Percentiles rank a stretch among this genome's conserved stretches.
Evolutionary conservation across 116 monocot species (phyloP).

Genomic region (Zostera marina): DNA sequence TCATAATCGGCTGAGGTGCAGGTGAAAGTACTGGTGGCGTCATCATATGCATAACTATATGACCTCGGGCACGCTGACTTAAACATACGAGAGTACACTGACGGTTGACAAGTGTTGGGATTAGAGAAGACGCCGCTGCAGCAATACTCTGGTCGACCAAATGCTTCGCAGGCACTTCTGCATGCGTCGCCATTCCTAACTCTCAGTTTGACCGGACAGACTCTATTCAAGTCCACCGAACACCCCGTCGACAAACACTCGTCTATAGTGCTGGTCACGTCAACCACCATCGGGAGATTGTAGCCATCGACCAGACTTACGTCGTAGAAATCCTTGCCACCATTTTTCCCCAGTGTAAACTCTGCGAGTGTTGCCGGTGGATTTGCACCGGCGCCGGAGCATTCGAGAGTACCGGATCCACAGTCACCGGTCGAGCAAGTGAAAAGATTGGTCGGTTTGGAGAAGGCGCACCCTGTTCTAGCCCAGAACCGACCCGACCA

Average conservation of each 20-base stretch:
- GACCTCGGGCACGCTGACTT: slow-evolving; percentile 61
- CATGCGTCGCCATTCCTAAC: slow-evolving; percentile 20
- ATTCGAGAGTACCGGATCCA: slow-evolving; percentile 13
- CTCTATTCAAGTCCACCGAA: slow-evolving; percentile 28
- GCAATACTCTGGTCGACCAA: slow-evolving; percentile 46
- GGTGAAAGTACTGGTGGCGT: slow-evolving; percentile 61
- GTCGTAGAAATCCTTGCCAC: slow-evolving; percentile 69
- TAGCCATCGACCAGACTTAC: slow-evolving; percentile 90
- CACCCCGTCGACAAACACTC: slow-evolving; percentile 40
- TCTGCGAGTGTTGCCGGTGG: slow-evolving; percentile 33
- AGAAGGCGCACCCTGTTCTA: slow-evolving; percentile 25
- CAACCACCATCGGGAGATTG: slow-evolving; percentile 42
- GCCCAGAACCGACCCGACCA: slow-evolving; percentile 50
- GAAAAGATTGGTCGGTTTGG: slow-evolving; percentile 4
- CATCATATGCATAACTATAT: slow-evolving; percentile 76
- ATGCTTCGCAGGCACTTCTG: slow-evolving; percentile 69
- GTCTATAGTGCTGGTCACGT: slow-evolving; percentile 5
- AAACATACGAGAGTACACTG: slow-evolving; percentile 47
- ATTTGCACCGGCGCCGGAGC: slow-evolving; percentile 7
- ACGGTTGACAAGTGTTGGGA: slow-evolving; percentile 48
- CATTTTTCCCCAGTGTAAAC: slow-evolving; percentile 32
- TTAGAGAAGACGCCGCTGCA: slow-evolving; percentile 48
- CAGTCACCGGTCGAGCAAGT: slow-evolving; percentile 39
- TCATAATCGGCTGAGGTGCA: slow-evolving; percentile 27
- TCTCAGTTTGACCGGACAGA: slow-evolving; percentile 39